A percentile compares a stretch with the other conserved stretches of the same genome.
Evolutionary conservation across 2,329 filamentous ascomycete species (phyloP).

Genomic region (Arthrocladium fulminans): DNA sequence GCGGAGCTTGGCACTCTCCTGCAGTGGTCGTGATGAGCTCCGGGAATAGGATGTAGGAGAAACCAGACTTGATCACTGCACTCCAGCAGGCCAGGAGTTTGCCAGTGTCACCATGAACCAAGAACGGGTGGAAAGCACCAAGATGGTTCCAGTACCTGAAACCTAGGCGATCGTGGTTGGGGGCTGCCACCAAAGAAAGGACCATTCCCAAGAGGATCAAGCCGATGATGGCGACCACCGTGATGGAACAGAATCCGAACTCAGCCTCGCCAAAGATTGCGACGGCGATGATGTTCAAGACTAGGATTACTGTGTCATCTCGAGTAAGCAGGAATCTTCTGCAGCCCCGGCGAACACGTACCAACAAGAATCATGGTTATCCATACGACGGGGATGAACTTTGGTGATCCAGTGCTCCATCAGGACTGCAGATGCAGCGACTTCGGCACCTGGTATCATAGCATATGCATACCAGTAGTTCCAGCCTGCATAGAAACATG

Average conservation of each 20-base stretch:
- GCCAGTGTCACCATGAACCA: slow-evolving; percentile 45
- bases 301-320: slow-evolving; percentile 26
- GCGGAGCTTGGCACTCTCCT: slow-evolving; percentile 47
- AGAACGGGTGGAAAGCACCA: slow-evolving; percentile 50
- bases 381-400: slow-evolving; percentile 38
- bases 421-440: slow-evolving; percentile 54
- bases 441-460: slow-evolving; percentile 63
- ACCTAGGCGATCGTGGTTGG: slow-evolving; percentile 52
- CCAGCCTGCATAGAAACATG: too few species aligned
- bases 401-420: slow-evolving; percentile 52
- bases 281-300: slow-evolving; percentile 28
- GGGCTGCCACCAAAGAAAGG: slow-evolving; percentile 55
- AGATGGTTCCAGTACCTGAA: slow-evolving; percentile 67
- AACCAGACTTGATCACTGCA: slow-evolving; percentile 39
- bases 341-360: too few species aligned
- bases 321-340: too few species aligned
- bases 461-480: slow-evolving; percentile 41
- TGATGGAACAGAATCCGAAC: slow-evolving; percentile 33
- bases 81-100: slow-evolving; percentile 54
- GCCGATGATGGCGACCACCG: slow-evolving; percentile 60
- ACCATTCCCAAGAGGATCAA: slow-evolving; percentile 61
- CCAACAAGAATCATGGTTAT: slow-evolving; percentile 33
- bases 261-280: slow-evolving; percentile 47
- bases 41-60: slow-evolving; percentile 41
- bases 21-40: slow-evolving; percentile 49